phyloP scores from a whole-genome alignment of 139 green algal species.

The Tetraselmis striata region DNA sequence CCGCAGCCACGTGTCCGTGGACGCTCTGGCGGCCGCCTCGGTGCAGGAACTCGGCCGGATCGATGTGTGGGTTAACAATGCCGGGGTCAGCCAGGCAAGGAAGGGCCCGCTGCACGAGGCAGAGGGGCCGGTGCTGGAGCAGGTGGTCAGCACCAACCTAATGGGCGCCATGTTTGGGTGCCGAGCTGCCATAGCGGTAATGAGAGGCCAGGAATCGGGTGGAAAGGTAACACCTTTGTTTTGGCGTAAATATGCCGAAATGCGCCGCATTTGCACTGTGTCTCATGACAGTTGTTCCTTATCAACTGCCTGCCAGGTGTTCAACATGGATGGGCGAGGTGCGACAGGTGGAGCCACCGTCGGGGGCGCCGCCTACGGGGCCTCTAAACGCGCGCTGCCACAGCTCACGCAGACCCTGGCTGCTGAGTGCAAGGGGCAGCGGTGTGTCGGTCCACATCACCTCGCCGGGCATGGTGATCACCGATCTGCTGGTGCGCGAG shows the following conservation, averaged over 20 bases:
- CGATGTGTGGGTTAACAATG: conserved; percentile 40
- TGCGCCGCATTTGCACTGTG: too few species aligned
- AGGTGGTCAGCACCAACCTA: conserved; percentile 34
- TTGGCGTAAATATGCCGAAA: too few species aligned
- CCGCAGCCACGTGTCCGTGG: neutral
- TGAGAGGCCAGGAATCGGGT: conserved; percentile 9
- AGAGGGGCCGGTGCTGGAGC: conserved; percentile 4
- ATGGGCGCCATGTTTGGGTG: conserved; percentile 18
- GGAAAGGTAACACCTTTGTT: too few species aligned
- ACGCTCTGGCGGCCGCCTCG: neutral
- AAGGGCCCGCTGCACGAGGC: conserved; percentile 21
- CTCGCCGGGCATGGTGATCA: conserved; percentile 42
- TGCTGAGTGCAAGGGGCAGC: conserved; percentile 18
- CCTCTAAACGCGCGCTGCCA: conserved; percentile 24
- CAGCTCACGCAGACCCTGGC: conserved; percentile 32
- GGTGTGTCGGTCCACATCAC: conserved; percentile 28
- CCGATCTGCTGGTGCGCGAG: conserved; percentile 28
- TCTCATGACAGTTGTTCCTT: too few species aligned
- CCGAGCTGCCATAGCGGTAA: conserved; percentile 13
- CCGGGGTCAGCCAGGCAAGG: neutral
- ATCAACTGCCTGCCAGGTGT: too few species aligned
- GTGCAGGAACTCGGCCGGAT: conserved; percentile 2
- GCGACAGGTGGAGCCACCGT: conserved; percentile 26
- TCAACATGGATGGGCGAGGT: conserved; percentile 38
- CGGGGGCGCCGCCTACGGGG: conserved; percentile 29